A percentile compares a stretch with the other conserved stretches of the same genome.
Conservation (phyloP, 2,329 filamentous ascomycete species). For the Metarhizium album region DNA sequence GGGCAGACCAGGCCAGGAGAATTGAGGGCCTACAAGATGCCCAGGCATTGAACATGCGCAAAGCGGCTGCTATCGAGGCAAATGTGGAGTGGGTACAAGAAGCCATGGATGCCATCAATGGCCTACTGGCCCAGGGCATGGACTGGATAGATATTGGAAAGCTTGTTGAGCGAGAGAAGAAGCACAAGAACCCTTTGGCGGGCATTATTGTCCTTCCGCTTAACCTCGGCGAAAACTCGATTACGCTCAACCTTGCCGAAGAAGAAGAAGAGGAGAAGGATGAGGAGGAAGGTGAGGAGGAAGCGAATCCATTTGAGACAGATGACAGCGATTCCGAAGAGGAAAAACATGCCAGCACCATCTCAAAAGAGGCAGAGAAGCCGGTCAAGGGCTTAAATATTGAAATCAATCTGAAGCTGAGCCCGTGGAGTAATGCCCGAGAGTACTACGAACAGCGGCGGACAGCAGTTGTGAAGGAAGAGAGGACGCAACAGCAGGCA, state of each 20-base stretch:
- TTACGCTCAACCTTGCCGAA: constrained; percentile 70
- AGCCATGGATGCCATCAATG: constrained; percentile 84
- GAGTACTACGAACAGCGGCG: constrained; percentile 90
- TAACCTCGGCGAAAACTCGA: constrained; percentile 79
- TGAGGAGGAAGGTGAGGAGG: no score
- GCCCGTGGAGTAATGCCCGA: constrained; percentile 80
- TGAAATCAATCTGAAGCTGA: constrained; percentile 74
- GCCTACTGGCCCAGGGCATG: constrained; percentile 87
- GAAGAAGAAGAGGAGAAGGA: constrained; percentile 51
- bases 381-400: constrained; percentile 52
- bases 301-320: constrained; percentile 50
- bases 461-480: constrained; percentile 72
- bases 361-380: constrained; percentile 26
- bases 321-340: constrained; percentile 48
- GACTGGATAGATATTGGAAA: constrained; percentile 91
- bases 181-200: constrained; percentile 71
- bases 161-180: constrained; percentile 80
- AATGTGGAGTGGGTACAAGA: constrained; percentile 89
- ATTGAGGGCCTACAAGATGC: constrained; percentile 73
- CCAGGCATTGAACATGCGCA: constrained; percentile 74
- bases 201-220: constrained; percentile 77
- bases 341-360: constrained; percentile 16
- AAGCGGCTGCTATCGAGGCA: constrained; percentile 81
- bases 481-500: constrained; percentile 76
- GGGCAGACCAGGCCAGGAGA: constrained; percentile 71